phyloP scores from a whole-genome alignment of 176 grass and related monocot species.

The Guadua angustifolia region DNA sequence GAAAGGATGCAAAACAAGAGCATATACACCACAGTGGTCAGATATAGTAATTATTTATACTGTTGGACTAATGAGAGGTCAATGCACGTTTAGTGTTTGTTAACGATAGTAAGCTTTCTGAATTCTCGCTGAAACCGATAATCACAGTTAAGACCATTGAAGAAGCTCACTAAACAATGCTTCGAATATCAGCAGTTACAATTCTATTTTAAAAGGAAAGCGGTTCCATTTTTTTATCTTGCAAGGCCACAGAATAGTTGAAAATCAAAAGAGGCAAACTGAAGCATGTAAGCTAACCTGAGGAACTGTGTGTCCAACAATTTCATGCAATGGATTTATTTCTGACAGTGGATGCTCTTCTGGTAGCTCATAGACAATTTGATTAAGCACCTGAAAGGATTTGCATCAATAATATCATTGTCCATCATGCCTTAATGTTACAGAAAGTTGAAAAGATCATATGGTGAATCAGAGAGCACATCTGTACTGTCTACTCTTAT shows the following conservation, averaged over 20 bases:
- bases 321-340: constrained; percentile 77
- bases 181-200: not conserved
- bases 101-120: not conserved
- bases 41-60: not conserved
- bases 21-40: not conserved
- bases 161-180: not conserved
- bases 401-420: constrained; percentile 27
- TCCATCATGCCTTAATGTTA: not conserved
- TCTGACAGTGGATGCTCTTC: constrained; percentile 76
- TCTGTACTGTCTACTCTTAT: too few relatives aligned
- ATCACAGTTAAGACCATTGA: not conserved
- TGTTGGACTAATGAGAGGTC: not conserved
- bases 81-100: not conserved
- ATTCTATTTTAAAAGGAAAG: not conserved
- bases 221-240: not conserved
- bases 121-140: not conserved
- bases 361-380: constrained; percentile 89
- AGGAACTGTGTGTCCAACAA: constrained; percentile 88
- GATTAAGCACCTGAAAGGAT: constrained; percentile 78
- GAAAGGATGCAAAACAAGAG: not conserved
- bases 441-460: constrained; percentile 1
- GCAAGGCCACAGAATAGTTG: not conserved
- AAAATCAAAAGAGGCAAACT: constrained; percentile 13
- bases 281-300: constrained; percentile 62
- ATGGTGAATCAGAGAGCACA: not conserved